Evolutionary conservation across 495 filamentous ascomycete genomes (phyloP).

Genomic region (Chlorociboria aeruginascens): DNA sequence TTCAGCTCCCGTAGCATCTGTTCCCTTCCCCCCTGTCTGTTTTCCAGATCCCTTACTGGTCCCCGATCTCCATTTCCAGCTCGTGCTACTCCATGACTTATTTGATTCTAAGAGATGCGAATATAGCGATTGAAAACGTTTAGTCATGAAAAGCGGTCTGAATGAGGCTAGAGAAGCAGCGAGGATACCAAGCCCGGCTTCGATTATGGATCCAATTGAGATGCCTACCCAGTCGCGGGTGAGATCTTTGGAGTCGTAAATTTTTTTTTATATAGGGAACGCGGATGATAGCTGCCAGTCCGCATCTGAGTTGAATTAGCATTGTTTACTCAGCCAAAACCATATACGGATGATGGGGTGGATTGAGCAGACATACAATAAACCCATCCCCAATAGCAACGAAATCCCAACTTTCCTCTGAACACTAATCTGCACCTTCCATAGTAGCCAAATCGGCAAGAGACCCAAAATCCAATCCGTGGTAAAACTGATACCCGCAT

Average conservation of each 20-base stretch:
- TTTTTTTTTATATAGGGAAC: too few species aligned
- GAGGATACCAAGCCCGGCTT: neutral
- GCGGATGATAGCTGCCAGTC: too few species aligned
- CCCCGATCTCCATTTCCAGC: too few species aligned
- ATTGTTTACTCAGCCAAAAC: too few species aligned
- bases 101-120: neutral
- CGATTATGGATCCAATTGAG: neutral
- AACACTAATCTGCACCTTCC: neutral
- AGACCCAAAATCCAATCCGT: neutral
- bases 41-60: too few species aligned
- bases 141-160: neutral
- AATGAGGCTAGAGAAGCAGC: neutral
- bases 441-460: neutral
- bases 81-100: too few species aligned
- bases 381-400: neutral
- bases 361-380: neutral
- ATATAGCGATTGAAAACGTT: neutral
- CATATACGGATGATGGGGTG: too few species aligned
- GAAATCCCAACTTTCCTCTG: neutral
- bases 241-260: too few species aligned
- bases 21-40: too few species aligned
- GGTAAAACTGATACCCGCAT: neutral
- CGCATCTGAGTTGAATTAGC: too few species aligned
- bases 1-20: too few species aligned
- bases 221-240: neutral